Evolutionary conservation across 108 stramenopile genomes (phyloP), one percentile per base, ranked within the genome.

Genomic region (Seminavis robusta): DNA sequence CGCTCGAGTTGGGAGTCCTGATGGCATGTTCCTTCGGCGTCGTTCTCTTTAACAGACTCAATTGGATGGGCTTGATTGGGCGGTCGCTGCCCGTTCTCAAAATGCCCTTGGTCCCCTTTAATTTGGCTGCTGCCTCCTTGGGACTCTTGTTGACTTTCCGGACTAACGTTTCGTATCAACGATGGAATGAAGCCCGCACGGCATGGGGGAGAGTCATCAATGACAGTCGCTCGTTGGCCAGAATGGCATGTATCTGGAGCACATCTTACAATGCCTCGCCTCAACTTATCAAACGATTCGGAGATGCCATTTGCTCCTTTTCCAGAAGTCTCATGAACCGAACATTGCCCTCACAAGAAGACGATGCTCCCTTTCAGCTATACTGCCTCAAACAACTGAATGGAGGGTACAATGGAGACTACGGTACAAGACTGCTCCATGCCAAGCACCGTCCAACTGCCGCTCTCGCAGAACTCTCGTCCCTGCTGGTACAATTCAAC

Each of bases 131-230:
- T 45, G 71, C 74, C 9, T 64, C 80, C 9, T 54, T 86, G 26
- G 84, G 84, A 7, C 43, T 86, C 47, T 52, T 86, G n/a, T 53
- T 86, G 33, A 76, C 79, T 4, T 86, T 86, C 44, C 60, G 80
- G 8, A 86, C 84, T 7, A 86, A 86, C 54, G 71, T 79, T 20
- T 52, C 68, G 0, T 86, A 86, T 52, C 41, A 27, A 32, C 25
- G 84, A 32, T 86, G 84, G 84, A 61, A 67, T 31, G 69, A 67
- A 47, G 77, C 53, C 28, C 61, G 84, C 23, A 60, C 52, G 21
- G 47, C 71, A n/a, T 86, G 84, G 84, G 65, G 71, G 7, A 50
- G 52, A 17, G 69, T 82, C 29, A 60, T 74, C 23, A 61, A 47
- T 4, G 71, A 82, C 29, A 49, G 68, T 33, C 61, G 69, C 24